Base-by-base conservation (phyloP, 2,329 filamentous ascomycete species). In the Penicillium nordicum region DNA sequence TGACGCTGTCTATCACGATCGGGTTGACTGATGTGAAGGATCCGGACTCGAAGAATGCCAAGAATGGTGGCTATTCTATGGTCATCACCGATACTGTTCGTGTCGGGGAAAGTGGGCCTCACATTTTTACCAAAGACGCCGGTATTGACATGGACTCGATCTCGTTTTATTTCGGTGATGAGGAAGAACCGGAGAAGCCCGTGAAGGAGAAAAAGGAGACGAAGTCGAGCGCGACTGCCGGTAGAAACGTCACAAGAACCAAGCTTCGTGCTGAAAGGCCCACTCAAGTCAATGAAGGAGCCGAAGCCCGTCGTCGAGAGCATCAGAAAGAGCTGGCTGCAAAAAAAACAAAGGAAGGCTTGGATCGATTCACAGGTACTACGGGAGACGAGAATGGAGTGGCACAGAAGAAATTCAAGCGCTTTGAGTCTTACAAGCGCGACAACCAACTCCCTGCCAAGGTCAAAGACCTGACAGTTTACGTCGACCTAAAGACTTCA, bases 141-240 rank as follows among this genome's bases (percentile, higher is more conserved):
- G 87, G 92, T 2, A 89, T 90, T 29, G 93, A 96, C 69, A 85
- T 96, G 57, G 94, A 97, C 68, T 92, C 92, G 4, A 93, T 93
- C 38, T 96, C 93, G 0, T 99, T 99, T 80, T 97, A 97, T 78
- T 99, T 99, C 80, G 96, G 96, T 71, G 93, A 97, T 65, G 92
- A 96, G 59, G 91, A 96, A 61, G 78, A 79, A 70, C 90, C 95
- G 64, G 85, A 90, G 61, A 87, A 91, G 72, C 89, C 90, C 32
- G 84, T 89, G 10, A 89, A 90, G n/a, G 95, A 94, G 69, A 80
- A 82, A 65, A 95, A 95, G 75, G 87, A 92, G 66, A 81, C 86
- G 0, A 85, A 88, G 42, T 88, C 94, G 9, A 92, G 90, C 55
- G 92, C 92, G 29, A 89, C 97, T 57, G 92, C 92, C 25, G 89